Evolutionary conservation across 306 rosid genomes (phyloP), one percentile per base, ranked within the genome.

Genomic region (Coriaria nepalensis): DNA sequence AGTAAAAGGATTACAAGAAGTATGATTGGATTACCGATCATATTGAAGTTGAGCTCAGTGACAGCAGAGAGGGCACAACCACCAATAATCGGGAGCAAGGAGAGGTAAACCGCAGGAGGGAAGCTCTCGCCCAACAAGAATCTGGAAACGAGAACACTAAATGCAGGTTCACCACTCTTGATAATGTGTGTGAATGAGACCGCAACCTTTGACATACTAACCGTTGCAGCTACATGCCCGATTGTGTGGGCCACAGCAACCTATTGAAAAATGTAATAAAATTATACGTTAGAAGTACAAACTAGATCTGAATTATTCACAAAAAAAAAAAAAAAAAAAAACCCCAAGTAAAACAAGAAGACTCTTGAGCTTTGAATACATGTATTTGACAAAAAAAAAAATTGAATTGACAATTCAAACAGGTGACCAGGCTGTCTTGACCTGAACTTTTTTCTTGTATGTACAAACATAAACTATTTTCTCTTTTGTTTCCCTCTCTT

Each of bases 141-240:
- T 62, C 93, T 83, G 0, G 95, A 88, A 63, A 88, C 96, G 73
- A 88, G 56, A 11, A 88, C 96, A 47, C 86, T 88, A 13, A 88
- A 88, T 43, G 96, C 96, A 59, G 96, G 96, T 65, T 88, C 96
- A 45, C 96, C 96, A 63, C 96, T 88, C 79, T 88, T 88, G 81
- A 88, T 88, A 43, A 88, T 88, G 61, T 88, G 96, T 8, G 96
- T 88, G 72, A 88, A 88, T 36, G 96, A 88, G 33, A 88, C 96
- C 4, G 95, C 96, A 59, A 88, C 96, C 79, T 88, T 88, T 35
- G 96, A 88, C 96, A 88, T 88, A 53, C 96, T 88, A 52, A 88
- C 96, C 0, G 95, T 88, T 11, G 96, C 96, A 0, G 95, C 96
- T 11, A 88, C 96, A 74, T 88, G 96, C 37, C 96, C 96, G 60